These are phyloP conservation scores for Podaxis pistillaris DNA, from an alignment of 768 basidiomycete genomes.

Conservation along the genomic window DNA sequence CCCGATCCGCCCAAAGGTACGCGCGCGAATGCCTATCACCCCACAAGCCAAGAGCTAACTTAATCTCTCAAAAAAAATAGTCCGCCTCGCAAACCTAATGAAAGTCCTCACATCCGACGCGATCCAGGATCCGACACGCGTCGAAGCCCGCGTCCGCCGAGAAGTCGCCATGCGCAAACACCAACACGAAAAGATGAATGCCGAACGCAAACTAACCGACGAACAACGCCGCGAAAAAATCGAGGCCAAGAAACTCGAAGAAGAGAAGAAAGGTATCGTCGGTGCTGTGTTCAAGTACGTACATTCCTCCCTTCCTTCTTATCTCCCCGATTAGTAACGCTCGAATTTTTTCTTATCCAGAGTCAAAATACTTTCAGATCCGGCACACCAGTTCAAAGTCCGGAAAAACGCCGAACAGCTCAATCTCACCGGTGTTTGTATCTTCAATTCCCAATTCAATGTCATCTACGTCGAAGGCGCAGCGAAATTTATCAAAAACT, in stretches of 20 bases:
- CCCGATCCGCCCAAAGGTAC: conserved; percentile 93
- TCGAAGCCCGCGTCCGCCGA: conserved; percentile 91
- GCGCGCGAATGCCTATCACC: conserved; percentile 14
- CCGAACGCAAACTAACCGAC: conserved; percentile 86
- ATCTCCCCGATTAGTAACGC: neutral
- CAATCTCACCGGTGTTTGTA: conserved; percentile 82
- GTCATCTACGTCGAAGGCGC: conserved; percentile 95
- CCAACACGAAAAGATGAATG: conserved; percentile 91
- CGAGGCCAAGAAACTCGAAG: conserved; percentile 81
- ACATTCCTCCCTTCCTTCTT: conserved; percentile 3
- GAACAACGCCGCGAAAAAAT: conserved; percentile 87
- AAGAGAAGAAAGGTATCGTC: conserved; percentile 80
- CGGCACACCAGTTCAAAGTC: conserved; percentile 93
- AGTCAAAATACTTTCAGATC: conserved; percentile 86
- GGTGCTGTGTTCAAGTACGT: conserved; percentile 92
- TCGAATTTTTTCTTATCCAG: conserved; percentile 35
- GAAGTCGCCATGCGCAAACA: conserved; percentile 92
- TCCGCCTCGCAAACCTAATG: conserved; percentile 95
- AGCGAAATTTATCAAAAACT: conserved; percentile 78
- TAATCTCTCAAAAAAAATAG: conserved; percentile 35
- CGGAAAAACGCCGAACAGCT: conserved; percentile 94
- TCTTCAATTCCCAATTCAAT: conserved; percentile 87
- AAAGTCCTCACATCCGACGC: conserved; percentile 96
- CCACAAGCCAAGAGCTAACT: conserved; percentile 1
- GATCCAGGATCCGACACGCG: conserved; percentile 95